Evolutionary conservation across 345 rosid genomes (phyloP).

Genomic region (Camelina laxa): DNA sequence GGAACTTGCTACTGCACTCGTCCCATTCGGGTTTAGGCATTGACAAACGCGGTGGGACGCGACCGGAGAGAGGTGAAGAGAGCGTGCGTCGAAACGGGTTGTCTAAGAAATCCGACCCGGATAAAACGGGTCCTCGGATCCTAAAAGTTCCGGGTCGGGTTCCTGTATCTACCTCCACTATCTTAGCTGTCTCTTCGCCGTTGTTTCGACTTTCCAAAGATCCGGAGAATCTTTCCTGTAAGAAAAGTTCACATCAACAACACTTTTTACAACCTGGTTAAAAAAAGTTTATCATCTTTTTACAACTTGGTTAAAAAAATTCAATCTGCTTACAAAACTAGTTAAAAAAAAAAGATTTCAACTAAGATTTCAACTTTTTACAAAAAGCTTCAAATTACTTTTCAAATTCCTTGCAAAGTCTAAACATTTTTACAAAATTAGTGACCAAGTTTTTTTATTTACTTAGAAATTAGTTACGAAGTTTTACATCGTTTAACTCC

Average conservation of each 20-base stretch:
- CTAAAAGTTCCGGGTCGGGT: slow-evolving; percentile 57
- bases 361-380: not conserved
- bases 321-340: not conserved
- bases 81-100: slow-evolving; percentile 50
- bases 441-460: too few relatives aligned
- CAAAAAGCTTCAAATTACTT: not conserved
- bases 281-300: not conserved
- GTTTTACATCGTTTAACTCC: too few relatives aligned
- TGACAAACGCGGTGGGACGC: slow-evolving; percentile 44
- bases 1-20: slow-evolving; percentile 63
- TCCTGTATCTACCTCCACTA: slow-evolving; percentile 80
- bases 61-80: slow-evolving; percentile 44
- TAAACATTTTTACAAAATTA: not conserved
- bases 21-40: slow-evolving; percentile 47
- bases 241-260: slow-evolving; percentile 37
- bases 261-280: slow-evolving; percentile 1
- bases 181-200: slow-evolving; percentile 69
- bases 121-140: slow-evolving; percentile 53
- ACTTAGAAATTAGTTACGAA: too few relatives aligned
- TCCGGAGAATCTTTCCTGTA: slow-evolving; percentile 73
- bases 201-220: slow-evolving; percentile 51
- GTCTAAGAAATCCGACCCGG: slow-evolving; percentile 53
- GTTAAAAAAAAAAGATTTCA: not conserved
- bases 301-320: not conserved
- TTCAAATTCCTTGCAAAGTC: not conserved